Percentiles rank a stretch among this genome's conserved stretches.
Conservation (phyloP, 192 early-diverging fungal species). For the Kappamyces sp. region DNA sequence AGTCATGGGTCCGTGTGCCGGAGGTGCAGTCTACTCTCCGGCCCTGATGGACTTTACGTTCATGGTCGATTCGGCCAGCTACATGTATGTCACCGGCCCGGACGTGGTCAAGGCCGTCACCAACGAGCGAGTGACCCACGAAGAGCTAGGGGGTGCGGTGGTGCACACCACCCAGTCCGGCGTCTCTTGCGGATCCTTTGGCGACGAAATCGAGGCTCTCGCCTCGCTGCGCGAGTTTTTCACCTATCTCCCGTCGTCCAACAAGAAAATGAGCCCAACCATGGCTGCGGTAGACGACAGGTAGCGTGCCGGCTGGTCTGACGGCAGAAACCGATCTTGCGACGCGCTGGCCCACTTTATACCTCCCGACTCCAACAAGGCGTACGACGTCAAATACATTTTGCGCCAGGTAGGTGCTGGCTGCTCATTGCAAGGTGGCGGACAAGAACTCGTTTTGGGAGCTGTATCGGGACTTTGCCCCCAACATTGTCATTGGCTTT, state of each 20-base stretch:
- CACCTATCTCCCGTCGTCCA: constrained; percentile 82
- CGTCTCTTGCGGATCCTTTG: constrained; percentile 87
- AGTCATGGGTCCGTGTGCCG: constrained; percentile 97
- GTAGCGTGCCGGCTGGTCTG: constrained; percentile 2
- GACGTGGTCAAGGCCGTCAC: constrained; percentile 95
- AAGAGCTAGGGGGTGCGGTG: constrained; percentile 87
- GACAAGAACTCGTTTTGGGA: constrained; percentile 87
- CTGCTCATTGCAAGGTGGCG: constrained; percentile 34
- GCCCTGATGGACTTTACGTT: constrained; percentile 95
- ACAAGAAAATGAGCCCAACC: constrained; percentile 60
- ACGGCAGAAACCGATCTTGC: constrained; percentile 55
- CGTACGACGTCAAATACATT: constrained; percentile 92
- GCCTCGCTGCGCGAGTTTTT: constrained; percentile 75
- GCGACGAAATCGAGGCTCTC: constrained; percentile 89
- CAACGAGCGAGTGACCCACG: constrained; percentile 90
- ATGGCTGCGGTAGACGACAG: constrained; percentile 60
- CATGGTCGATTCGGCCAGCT: constrained; percentile 94
- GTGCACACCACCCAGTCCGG: constrained; percentile 87
- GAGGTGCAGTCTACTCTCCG: constrained; percentile 88
- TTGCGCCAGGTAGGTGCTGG: constrained; percentile 54
- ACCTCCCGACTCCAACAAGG: constrained; percentile 82
- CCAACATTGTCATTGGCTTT: constrained; percentile 90
- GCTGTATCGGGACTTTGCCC: constrained; percentile 84
- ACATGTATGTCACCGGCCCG: constrained; percentile 95
- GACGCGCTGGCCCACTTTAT: constrained; percentile 76